Evolutionary conservation across 2,329 filamentous ascomycete genomes (phyloP).

Genomic region (Diaporthe australafricana): DNA sequence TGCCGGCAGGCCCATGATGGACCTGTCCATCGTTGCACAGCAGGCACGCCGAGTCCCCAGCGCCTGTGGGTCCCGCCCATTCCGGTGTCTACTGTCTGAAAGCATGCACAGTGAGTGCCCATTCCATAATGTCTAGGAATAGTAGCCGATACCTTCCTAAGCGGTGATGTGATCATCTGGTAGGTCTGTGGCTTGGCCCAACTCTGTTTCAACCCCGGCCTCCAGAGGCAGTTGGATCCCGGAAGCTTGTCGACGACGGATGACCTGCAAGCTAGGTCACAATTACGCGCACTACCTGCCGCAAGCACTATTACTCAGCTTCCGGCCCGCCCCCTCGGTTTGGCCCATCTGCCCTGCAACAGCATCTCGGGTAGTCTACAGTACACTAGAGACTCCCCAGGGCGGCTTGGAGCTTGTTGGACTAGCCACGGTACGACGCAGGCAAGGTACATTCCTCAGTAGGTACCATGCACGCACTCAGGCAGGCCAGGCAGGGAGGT

Average conservation of each 20-base stretch:
- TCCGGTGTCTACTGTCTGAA: not conserved
- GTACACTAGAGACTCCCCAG: not conserved
- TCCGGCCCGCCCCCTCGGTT: not conserved
- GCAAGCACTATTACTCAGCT: not conserved
- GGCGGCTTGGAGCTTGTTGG: not conserved
- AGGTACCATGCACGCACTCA: not conserved
- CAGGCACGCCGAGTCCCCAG: conserved; percentile 16
- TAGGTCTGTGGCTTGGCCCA: not conserved
- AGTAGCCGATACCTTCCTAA: not conserved
- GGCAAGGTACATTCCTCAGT: not conserved
- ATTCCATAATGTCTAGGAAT: not conserved
- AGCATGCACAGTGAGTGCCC: not conserved
- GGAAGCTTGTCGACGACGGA: conserved; percentile 1
- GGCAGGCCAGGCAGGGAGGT: not conserved
- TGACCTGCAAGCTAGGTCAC: not conserved
- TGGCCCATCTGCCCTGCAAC: not conserved
- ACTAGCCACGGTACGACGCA: not conserved
- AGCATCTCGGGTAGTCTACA: too few species aligned
- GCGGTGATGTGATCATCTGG: conserved; percentile 1
- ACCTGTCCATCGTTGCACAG: not conserved
- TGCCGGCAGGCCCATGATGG: not conserved
- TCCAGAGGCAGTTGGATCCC: not conserved
- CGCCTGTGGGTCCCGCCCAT: not conserved
- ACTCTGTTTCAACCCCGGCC: not conserved
- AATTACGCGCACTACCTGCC: not conserved